These are phyloP conservation scores for Pseudevernia furfuracea DNA, from an alignment of 495 filamentous ascomycete species.

Conservation along the genomic window DNA sequence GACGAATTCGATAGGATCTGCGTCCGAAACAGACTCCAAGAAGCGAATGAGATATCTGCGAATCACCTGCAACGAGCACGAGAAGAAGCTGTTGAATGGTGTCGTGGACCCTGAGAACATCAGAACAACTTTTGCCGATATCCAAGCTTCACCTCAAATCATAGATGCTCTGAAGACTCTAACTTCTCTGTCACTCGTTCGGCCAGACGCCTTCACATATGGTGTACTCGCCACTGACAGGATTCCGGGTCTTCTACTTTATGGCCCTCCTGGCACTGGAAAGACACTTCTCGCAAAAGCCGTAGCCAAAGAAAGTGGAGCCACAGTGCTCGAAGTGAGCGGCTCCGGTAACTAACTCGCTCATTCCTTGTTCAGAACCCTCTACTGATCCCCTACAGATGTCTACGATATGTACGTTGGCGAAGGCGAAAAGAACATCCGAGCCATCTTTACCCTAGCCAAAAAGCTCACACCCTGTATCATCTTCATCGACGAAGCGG, in stretches of 20 bases:
- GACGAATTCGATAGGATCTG: neutral
- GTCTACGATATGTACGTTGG: constrained; percentile 96
- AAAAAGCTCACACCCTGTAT: constrained; percentile 89
- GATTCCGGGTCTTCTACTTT: constrained; percentile 82
- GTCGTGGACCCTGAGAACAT: constrained; percentile 75
- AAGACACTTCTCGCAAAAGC: constrained; percentile 95
- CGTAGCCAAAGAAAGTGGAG: constrained; percentile 88
- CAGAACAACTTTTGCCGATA: constrained; percentile 74
- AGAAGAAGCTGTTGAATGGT: constrained; percentile 74
- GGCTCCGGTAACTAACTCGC: constrained; percentile 36
- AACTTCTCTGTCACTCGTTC: constrained; percentile 76
- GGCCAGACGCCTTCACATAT: constrained; percentile 92
- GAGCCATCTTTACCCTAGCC: constrained; percentile 83
- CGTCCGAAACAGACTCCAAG: constrained; percentile 25
- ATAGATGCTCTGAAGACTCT: constrained; percentile 84
- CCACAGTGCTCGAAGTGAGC: constrained; percentile 68
- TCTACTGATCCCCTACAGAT: constrained; percentile 52
- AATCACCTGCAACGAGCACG: constrained; percentile 59
- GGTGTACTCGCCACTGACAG: constrained; percentile 87
- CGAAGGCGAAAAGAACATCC: constrained; percentile 93
- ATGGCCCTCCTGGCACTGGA: constrained; percentile 91
- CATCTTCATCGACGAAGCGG: constrained; percentile 95
- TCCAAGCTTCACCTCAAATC: constrained; percentile 73
- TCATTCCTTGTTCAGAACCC: constrained; percentile 25
- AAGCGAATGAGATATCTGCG: constrained; percentile 33